These are phyloP conservation scores for Candida gorgasii DNA, from an alignment of 805 yeast species.

Conservation along the genomic window DNA sequence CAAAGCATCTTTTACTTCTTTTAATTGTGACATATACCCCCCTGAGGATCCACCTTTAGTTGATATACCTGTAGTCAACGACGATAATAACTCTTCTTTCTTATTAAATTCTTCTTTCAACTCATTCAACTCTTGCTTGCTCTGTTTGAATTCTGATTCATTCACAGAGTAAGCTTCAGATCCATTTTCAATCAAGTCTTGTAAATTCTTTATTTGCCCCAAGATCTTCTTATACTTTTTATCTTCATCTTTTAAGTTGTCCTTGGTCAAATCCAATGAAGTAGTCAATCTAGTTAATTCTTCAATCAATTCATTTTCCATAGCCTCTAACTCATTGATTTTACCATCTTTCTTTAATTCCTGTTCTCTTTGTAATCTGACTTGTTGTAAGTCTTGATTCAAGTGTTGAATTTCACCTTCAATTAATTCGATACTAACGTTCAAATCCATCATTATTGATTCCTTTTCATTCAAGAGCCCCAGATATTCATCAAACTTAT, in stretches of 20 bases:
- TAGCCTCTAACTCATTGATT: conserved; percentile 57
- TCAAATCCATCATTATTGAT: conserved; percentile 39
- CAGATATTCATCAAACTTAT: conserved; percentile 44
- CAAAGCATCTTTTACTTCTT: conserved; percentile 57
- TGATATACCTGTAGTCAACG: conserved; percentile 87
- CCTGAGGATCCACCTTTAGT: conserved; percentile 72
- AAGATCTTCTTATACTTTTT: conserved; percentile 34
- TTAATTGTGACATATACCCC: conserved; percentile 75
- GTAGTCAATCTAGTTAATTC: conserved; percentile 70
- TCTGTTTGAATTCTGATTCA: conserved; percentile 46
- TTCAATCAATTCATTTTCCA: conserved; percentile 59
- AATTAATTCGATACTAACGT: conserved; percentile 46
- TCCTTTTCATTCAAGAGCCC: conserved; percentile 44
- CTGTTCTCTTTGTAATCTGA: conserved; percentile 52
- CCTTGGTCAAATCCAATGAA: conserved; percentile 54
- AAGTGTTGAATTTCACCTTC: conserved; percentile 57
- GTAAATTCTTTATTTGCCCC: conserved; percentile 33
- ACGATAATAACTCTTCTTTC: conserved; percentile 78
- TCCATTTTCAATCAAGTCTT: conserved; percentile 34
- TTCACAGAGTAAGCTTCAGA: conserved; percentile 36
- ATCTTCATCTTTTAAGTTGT: conserved; percentile 58
- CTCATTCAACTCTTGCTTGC: conserved; percentile 45
- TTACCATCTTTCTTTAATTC: conserved; percentile 63
- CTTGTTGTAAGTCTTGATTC: conserved; percentile 58
- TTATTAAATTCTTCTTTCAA: conserved; percentile 50